Evolutionary conservation across 306 rosid species (phyloP).

Genomic region (Vigna hirtella): DNA sequence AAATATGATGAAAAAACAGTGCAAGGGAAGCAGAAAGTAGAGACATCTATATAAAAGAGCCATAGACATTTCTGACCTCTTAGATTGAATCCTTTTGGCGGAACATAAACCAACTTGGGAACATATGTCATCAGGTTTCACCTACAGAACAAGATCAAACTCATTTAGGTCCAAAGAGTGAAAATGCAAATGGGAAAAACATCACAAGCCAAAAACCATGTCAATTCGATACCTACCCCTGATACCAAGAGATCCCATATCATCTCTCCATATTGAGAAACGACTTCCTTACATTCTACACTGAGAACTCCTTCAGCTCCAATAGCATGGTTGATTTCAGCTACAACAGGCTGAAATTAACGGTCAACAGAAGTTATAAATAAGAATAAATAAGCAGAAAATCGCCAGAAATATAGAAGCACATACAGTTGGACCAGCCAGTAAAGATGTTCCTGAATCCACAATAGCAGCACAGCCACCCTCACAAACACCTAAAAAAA

Average conservation of each 20-base stretch:
- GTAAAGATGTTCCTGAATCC: conserved; percentile 93
- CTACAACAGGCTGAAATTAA: conserved; percentile 60
- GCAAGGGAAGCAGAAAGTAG: conserved; percentile 7
- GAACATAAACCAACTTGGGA: conserved; percentile 67
- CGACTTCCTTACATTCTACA: conserved; percentile 75
- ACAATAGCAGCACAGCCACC: conserved; percentile 86
- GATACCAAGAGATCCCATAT: conserved; percentile 86
- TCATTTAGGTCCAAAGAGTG: conserved; percentile 19
- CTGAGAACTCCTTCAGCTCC: conserved; percentile 92
- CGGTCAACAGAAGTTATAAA: conserved; percentile 27
- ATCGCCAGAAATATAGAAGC: conserved; percentile 28
- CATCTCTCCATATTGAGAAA: conserved; percentile 79
- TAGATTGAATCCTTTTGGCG: conserved; percentile 45
- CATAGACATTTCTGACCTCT: conserved; percentile 51
- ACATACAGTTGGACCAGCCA: conserved; percentile 87
- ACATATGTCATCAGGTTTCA: conserved; percentile 62
- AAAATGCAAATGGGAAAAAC: neutral
- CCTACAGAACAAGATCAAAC: conserved; percentile 59
- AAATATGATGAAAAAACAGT: neutral
- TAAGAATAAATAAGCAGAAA: neutral
- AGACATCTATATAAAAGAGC: conserved; percentile 3
- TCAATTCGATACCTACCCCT: conserved; percentile 59
- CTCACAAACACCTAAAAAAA: conserved; percentile 68
- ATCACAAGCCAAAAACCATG: conserved; percentile 2
- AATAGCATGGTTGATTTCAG: conserved; percentile 89